Conservation (phyloP, 2,329 filamentous ascomycete genomes). For the Alternaria sp. region DNA sequence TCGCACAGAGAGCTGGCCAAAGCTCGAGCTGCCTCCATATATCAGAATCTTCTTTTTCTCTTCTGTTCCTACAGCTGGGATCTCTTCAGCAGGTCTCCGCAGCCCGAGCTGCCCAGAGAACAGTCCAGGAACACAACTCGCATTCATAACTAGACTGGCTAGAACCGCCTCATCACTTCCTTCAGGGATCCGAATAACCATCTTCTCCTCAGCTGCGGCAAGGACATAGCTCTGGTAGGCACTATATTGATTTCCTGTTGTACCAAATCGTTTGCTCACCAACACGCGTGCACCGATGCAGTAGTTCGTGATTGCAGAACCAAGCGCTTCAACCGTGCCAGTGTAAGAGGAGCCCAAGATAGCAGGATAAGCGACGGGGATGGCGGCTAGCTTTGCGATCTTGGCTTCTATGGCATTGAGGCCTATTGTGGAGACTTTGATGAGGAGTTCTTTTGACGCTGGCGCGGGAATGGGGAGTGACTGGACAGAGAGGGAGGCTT, state of each 20-base stretch:
- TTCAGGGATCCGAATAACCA: background rate
- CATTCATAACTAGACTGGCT: background rate
- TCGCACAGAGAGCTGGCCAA: background rate
- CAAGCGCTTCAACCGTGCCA: no score
- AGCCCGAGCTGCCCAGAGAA: background rate
- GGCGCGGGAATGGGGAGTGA: background rate
- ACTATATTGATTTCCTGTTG: background rate
- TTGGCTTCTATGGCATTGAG: background rate
- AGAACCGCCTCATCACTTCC: background rate
- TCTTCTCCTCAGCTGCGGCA: background rate
- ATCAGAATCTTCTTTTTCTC: background rate
- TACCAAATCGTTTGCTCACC: background rate
- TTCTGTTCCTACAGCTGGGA: no score
- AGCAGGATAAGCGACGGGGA: background rate
- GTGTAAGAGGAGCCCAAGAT: background rate
- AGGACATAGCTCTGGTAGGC: background rate
- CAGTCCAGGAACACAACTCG: background rate
- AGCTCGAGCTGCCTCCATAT: background rate
- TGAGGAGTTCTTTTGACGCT: background rate
- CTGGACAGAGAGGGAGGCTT: background rate
- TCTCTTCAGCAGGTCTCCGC: no score
- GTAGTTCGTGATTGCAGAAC: background rate
- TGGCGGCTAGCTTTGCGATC: background rate
- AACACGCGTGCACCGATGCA: background rate
- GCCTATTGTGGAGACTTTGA: background rate